phyloP scores from a whole-genome alignment of 2,329 filamentous ascomycete genomes.

The Fusarium chaquense region DNA sequence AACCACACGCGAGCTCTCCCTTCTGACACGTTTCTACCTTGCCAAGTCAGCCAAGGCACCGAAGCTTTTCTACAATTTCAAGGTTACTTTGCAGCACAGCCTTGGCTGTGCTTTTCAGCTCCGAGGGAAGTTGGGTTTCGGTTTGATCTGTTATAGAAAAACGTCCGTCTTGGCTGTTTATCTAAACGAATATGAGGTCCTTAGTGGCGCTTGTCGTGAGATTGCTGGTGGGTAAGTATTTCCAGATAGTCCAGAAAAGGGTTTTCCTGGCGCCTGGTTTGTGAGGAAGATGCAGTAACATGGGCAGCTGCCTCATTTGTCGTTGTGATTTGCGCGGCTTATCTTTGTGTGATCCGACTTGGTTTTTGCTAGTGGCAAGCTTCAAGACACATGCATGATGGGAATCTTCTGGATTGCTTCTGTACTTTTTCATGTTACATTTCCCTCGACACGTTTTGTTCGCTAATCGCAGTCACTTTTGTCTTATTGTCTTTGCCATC shows the following conservation, averaged over 20 bases:
- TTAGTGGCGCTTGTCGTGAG: neutral
- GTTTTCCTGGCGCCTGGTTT: neutral
- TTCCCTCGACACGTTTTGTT: neutral
- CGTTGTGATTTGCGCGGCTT: neutral
- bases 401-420: neutral
- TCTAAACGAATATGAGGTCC: neutral
- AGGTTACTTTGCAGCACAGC: too few species aligned
- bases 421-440: neutral
- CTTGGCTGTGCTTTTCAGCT: neutral
- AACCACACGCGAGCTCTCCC: constrained; percentile 13
- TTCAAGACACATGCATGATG: neutral
- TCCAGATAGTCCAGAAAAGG: neutral
- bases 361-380: neutral
- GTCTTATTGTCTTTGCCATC: neutral
- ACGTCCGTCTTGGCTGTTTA: constrained; percentile 2
- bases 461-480: neutral
- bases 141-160: neutral
- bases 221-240: neutral
- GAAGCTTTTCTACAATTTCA: neutral
- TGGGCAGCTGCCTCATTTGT: neutral
- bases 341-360: neutral
- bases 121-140: too few species aligned
- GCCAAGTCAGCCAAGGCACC: constrained; percentile 4
- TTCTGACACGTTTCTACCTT: constrained; percentile 10
- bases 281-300: neutral